Percentiles rank a stretch among this genome's conserved stretches.
phyloP scores from a whole-genome alignment of 2,329 filamentous ascomycete species.

The Colletotrichum costaricense region DNA sequence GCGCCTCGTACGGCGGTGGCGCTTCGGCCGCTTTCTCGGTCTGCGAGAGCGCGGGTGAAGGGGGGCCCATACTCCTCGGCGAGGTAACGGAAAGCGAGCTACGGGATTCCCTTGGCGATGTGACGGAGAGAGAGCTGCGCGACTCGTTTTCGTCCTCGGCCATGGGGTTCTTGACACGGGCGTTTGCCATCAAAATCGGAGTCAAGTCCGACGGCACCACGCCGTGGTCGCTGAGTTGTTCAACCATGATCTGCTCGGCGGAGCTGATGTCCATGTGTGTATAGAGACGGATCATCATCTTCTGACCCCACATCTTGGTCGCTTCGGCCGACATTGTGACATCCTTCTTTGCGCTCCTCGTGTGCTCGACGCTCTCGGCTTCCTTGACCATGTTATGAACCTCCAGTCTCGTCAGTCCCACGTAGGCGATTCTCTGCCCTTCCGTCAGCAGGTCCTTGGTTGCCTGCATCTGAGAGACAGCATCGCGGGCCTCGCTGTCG shows the following conservation, averaged over 20 bases:
- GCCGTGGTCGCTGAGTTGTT: constrained; percentile 93
- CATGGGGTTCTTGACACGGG: constrained; percentile 92
- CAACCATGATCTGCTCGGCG: constrained; percentile 97
- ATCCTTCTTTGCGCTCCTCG: constrained; percentile 78
- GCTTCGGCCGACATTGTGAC: constrained; percentile 77
- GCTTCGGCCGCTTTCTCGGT: constrained; percentile 62
- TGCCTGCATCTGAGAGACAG: constrained; percentile 90
- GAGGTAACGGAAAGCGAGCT: constrained; percentile 20
- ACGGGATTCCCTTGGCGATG: constrained; percentile 16
- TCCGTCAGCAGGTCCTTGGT: constrained; percentile 97
- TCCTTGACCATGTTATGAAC: constrained; percentile 82
- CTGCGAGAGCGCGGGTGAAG: constrained; percentile 41
- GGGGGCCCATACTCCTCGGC: constrained; percentile 31
- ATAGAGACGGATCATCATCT: constrained; percentile 97
- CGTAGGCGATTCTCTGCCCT: constrained; percentile 95
- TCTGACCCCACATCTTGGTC: constrained; percentile 96
- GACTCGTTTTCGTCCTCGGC: constrained; percentile 59
- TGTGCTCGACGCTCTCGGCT: constrained; percentile 68
- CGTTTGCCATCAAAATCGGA: constrained; percentile 88
- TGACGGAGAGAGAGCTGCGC: constrained; percentile 9
- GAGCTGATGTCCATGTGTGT: constrained; percentile 95
- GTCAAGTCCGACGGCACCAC: constrained; percentile 87
- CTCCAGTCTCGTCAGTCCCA: constrained; percentile 86
- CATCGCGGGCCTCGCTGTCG: constrained; percentile 87
- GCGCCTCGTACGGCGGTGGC: constrained; percentile 71